phyloP scores from a whole-genome alignment of 805 yeast genomes.

The Sugiyamaella lignohabitans region DNA sequence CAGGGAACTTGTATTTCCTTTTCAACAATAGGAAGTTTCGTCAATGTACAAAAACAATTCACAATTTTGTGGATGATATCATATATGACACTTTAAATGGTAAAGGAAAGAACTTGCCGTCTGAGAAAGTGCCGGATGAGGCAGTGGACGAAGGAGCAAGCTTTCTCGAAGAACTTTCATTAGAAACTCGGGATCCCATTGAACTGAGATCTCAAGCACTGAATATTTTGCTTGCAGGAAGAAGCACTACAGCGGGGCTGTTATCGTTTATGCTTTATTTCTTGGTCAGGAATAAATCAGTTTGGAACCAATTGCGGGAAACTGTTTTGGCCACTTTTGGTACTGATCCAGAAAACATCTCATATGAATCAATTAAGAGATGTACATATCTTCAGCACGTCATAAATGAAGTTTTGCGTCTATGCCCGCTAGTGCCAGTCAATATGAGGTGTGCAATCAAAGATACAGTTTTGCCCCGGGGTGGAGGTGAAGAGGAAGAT shows the following conservation, averaged over 20 bases:
- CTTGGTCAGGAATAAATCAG: slow-evolving; percentile 37
- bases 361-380: slow-evolving; percentile 45
- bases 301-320: slow-evolving; percentile 33
- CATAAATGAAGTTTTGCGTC: slow-evolving; percentile 43
- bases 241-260: slow-evolving; percentile 50
- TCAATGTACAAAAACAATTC: slow-evolving; percentile 28
- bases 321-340: slow-evolving; percentile 36
- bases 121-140: no score
- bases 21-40: slow-evolving; percentile 27
- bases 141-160: slow-evolving; percentile 41
- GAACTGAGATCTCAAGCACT: slow-evolving; percentile 46
- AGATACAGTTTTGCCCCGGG: slow-evolving; percentile 45
- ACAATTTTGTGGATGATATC: slow-evolving; percentile 35
- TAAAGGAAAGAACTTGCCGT: no score
- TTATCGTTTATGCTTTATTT: slow-evolving; percentile 41
- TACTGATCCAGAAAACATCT: slow-evolving; percentile 22
- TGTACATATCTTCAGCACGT: slow-evolving; percentile 43
- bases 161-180: slow-evolving; percentile 43
- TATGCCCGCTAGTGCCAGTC: slow-evolving; percentile 47
- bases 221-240: slow-evolving; percentile 47
- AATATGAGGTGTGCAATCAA: slow-evolving; percentile 42
- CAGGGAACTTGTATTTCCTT: slow-evolving; percentile 22
- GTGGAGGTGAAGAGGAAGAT: slow-evolving; percentile 41
- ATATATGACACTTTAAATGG: slow-evolving; percentile 36
- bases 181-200: slow-evolving; percentile 43